Percentiles rank a stretch among this genome's conserved stretches.
phyloP scores from a whole-genome alignment of 2,329 filamentous ascomycete genomes.

The Beauveria asiatica region DNA sequence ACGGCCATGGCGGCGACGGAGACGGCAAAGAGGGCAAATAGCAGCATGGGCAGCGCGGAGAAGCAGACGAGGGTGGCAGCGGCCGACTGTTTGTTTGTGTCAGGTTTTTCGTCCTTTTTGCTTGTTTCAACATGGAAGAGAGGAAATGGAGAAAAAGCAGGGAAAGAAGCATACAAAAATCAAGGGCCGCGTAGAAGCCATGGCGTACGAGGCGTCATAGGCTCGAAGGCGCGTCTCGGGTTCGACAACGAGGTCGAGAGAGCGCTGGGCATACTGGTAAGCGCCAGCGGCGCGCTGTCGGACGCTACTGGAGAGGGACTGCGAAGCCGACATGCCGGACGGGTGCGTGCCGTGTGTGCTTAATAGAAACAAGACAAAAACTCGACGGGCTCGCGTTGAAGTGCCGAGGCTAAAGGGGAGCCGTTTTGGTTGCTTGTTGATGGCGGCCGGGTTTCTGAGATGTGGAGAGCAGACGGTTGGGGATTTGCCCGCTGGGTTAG shows the following conservation, averaged over 20 bases:
- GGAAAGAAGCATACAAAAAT: constrained; percentile 57
- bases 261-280: constrained; percentile 33
- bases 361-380: no score
- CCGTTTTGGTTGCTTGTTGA: no score
- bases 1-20: constrained; percentile 55
- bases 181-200: constrained; percentile 57
- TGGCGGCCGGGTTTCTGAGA: no score
- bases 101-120: background rate
- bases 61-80: constrained; percentile 56
- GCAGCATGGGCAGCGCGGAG: constrained; percentile 55
- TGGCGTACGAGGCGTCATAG: constrained; percentile 42
- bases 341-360: background rate
- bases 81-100: constrained; percentile 48
- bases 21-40: constrained; percentile 60
- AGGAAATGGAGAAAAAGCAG: no score
- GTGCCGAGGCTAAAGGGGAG: no score
- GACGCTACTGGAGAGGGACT: constrained; percentile 17
- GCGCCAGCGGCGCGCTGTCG: constrained; percentile 28
- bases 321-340: background rate
- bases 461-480: no score
- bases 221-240: constrained; percentile 51
- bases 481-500: background rate
- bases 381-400: no score
- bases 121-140: no score
- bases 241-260: constrained; percentile 45